A percentile compares a stretch with the other conserved stretches of the same genome.
phyloP scores from a whole-genome alignment of 108 stramenopile species.

The Skeletonema costatum region DNA sequence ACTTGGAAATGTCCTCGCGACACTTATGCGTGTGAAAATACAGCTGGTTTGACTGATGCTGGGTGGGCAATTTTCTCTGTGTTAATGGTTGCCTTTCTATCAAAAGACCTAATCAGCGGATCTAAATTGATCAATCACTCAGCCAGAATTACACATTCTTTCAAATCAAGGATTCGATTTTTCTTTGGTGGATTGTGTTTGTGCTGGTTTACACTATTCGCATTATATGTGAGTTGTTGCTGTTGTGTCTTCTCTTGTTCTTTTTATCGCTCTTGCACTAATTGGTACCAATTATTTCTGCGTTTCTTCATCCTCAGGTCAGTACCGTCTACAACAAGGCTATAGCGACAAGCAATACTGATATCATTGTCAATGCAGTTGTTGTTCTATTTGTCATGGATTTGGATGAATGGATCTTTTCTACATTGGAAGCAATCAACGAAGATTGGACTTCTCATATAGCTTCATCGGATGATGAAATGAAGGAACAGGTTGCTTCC shows the following conservation, averaged over 20 bases:
- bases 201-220: background rate
- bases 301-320: no score
- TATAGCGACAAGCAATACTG: background rate
- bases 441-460: background rate
- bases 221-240: background rate
- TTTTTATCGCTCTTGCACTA: no score
- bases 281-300: no score
- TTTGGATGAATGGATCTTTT: background rate
- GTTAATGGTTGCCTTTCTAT: background rate
- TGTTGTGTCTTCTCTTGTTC: background rate
- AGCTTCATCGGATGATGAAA: no score
- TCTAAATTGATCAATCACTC: no score
- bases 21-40: background rate
- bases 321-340: background rate
- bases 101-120: no score
- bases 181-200: background rate
- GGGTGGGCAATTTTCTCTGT: background rate
- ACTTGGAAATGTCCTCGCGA: background rate
- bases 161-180: background rate
- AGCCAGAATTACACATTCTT: no score
- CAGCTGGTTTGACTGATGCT: background rate
- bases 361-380: background rate
- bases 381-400: background rate
- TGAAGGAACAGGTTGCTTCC: no score
- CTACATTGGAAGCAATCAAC: background rate